Evolutionary conservation across 169 alveolate genomes (phyloP).

Genomic region (Blepharisma undulans): DNA sequence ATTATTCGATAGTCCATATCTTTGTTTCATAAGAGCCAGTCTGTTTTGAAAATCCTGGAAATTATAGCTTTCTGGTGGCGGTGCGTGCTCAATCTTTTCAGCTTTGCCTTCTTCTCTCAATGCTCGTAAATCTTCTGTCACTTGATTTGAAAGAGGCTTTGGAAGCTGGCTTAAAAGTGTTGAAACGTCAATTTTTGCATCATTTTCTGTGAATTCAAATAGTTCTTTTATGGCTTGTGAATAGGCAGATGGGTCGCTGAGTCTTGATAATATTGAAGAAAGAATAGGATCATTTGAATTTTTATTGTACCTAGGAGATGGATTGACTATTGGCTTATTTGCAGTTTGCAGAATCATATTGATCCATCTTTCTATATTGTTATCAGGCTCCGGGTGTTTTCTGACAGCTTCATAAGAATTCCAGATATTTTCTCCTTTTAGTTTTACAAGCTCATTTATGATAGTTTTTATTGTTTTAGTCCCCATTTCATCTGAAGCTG

Average conservation of each 20-base stretch:
- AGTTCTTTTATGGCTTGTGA: constrained; percentile 40
- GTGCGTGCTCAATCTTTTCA: background rate
- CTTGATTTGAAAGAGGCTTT: background rate
- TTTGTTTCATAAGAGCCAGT: background rate
- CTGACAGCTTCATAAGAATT: constrained; percentile 58
- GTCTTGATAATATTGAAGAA: constrained; percentile 31
- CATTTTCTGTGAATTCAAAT: constrained; percentile 24
- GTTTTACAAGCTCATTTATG: constrained; percentile 63
- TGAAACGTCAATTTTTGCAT: constrained; percentile 41
- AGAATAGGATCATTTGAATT: background rate
- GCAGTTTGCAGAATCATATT: constrained; percentile 38
- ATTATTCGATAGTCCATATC: constrained; percentile 6
- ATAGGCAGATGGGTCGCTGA: constrained; percentile 27
- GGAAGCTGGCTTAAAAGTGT: background rate
- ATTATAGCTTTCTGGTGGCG: background rate
- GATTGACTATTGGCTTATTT: background rate
- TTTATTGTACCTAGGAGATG: background rate
- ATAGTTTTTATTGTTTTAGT: constrained; percentile 67
- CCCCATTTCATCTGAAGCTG: constrained; percentile 68
- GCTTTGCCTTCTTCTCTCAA: constrained; percentile 20
- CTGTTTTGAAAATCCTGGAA: constrained; percentile 31
- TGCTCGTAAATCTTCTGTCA: background rate
- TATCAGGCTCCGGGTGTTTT: constrained; percentile 60
- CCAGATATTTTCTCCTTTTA: constrained; percentile 53
- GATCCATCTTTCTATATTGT: constrained; percentile 62